Base-by-base conservation (phyloP, 495 filamentous ascomycete genomes). In the Penicillium fimorum region DNA sequence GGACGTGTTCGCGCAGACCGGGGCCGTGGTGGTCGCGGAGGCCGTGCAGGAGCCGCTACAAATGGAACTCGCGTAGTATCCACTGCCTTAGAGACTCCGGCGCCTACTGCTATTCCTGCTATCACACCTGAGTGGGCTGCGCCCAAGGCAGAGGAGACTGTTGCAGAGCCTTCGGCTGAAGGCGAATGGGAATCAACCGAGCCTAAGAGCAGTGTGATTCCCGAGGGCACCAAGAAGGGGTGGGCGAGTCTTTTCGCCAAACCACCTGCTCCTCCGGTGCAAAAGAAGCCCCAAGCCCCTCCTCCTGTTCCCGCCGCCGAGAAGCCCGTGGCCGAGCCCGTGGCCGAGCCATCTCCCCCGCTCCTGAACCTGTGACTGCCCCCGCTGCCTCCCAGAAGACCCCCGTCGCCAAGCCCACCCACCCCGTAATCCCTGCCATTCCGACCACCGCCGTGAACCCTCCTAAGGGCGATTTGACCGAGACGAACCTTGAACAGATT, bases 401-500 rank as follows among this genome's bases (percentile, higher is more conserved):
- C 5, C 66, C 66, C 46, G 57, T 69, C 43, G 56, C 61, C 27
- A 69, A 69, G 53, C 57, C 59, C 25, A 61, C 72, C 18, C 62
- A 70, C 47, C 58, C 67, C 17, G 33, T 56, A 20, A 56, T 63
- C 37, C 64, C 67, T 50, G 74, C 79, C 29, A 70, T 83, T 55
- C 82, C 85, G 50, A 76, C 83, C 49, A 70, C 78, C 11, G 70
- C 78, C 24, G 69, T 90, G 11, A 75, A 81, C 27, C 86, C 88
- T 7, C 82, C 89, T n/a, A 87, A 89, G 67, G 89, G 91, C 68
- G 84, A 92, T 55, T 81, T 97, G 62, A 97, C 95, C 1, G 87
- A 92, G 71, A 84, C 84, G 37, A 97, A 98, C 64, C 85, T 99
- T 22, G 92, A 96, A 61, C 88, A 92, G 67, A 78, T 97, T 43